Conservation (phyloP, 345 rosid species). For the Lumnitzera racemosa region DNA sequence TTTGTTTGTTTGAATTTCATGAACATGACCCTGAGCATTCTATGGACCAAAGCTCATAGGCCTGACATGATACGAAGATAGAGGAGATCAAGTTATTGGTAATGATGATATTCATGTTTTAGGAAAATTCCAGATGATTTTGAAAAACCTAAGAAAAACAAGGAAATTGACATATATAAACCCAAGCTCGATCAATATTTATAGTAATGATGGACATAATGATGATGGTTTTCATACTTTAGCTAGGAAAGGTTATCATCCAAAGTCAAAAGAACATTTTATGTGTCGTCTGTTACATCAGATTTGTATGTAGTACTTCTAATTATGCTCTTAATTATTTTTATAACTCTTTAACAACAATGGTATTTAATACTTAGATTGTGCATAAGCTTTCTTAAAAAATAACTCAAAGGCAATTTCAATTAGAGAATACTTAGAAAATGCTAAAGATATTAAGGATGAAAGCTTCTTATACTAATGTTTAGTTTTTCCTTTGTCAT, state of each 20-base stretch:
- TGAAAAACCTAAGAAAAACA: too few species aligned
- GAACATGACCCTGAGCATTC: neutral
- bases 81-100: neutral
- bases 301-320: constrained; percentile 1
- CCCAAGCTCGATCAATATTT: too few species aligned
- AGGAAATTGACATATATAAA: too few species aligned
- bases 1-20: too few species aligned
- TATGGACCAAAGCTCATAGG: neutral
- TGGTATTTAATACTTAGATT: constrained; percentile 6
- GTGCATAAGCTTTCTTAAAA: constrained; percentile 6
- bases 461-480: too few species aligned
- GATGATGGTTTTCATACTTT: neutral
- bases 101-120: too few species aligned
- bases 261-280: neutral
- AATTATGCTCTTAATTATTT: neutral
- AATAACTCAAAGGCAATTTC: too few species aligned
- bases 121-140: too few species aligned
- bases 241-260: neutral
- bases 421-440: too few species aligned
- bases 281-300: neutral
- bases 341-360: constrained; percentile 6
- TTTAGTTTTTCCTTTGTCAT: too few species aligned
- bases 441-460: too few species aligned
- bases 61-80: constrained; percentile 2
- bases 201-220: too few species aligned